Evolutionary conservation across 331 rosid species (phyloP), one percentile per base, ranked within the genome.

Genomic region (Cydonia oblonga): DNA sequence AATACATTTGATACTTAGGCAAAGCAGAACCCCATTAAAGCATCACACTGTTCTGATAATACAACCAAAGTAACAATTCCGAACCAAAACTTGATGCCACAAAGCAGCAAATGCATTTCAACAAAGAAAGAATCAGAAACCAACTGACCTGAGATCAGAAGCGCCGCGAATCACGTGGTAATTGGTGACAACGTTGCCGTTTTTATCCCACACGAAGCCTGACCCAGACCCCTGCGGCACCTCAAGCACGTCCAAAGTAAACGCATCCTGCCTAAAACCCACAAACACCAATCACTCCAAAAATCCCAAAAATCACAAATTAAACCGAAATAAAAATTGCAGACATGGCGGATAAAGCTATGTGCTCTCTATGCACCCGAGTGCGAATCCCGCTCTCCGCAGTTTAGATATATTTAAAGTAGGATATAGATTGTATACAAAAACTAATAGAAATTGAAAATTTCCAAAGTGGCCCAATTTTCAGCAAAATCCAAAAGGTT

Each of bases 191-290:
- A 93, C 7, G 76, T 91, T 81, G 67, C 97, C 98, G 0, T 82
- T 52, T 78, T 56, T 88, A 73, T 93, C 98, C 98, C 98, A 93
- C 52, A 93, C 90, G 68, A 91, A 91, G 56, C 98, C 98, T 0
- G 98, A 93, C 3, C 98, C 98, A 2, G 98, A 93, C 7, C 98
- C 98, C 70, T 91, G 97, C 1, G 97, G 98, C 52, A 93, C 98
- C 87, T 93, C 97, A 85, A 89, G 75, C 58, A 91, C 88, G 52
- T 91, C 98, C 86, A 93, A 68, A 19, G 98, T 93, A 78, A 93
- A 93, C 4, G 90, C 98, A 67, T 91, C 98, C 86, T 89, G 98
- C 91, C 98, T 91, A 80, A 81, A 76, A 58, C 16, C 19, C 64
- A 72, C 70, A 29, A 61, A 5, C n/a, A 8, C 24, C 24, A 10